Percentiles rank a stretch among this genome's conserved stretches.
phyloP scores from a whole-genome alignment of 345 rosid genomes.

The Acer yangbiense region DNA sequence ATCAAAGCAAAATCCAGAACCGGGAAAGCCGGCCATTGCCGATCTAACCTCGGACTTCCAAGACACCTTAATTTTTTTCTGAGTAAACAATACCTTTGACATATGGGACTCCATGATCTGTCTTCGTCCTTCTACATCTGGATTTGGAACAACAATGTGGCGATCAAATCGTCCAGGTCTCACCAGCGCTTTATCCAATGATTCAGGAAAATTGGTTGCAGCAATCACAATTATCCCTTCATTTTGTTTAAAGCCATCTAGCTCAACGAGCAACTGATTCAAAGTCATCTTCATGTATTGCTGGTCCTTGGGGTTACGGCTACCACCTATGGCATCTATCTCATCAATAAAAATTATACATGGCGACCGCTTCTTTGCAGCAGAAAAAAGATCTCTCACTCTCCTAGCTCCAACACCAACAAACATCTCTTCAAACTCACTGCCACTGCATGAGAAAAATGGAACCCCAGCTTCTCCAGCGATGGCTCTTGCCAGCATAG shows the following conservation, averaged over 20 bases:
- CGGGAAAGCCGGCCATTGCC: background rate
- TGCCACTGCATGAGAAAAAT: constrained; percentile 98
- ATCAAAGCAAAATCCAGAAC: background rate
- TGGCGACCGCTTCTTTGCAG: constrained; percentile 97
- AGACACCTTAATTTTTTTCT: background rate
- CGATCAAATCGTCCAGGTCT: constrained; percentile 98
- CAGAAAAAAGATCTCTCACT: constrained; percentile 97
- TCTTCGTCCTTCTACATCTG: constrained; percentile 95
- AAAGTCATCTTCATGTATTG: constrained; percentile 98
- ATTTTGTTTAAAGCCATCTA: constrained; percentile 98
- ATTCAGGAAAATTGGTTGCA: constrained; percentile 93
- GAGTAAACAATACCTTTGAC: constrained; percentile 73
- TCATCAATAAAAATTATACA: constrained; percentile 98
- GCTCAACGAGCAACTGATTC: constrained; percentile 91
- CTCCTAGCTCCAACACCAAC: constrained; percentile 99
- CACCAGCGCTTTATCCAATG: constrained; percentile 91
- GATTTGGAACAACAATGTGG: constrained; percentile 89
- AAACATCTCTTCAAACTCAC: constrained; percentile 99
- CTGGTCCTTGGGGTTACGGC: constrained; percentile 90
- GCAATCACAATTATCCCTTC: constrained; percentile 97
- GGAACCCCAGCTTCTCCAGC: constrained; percentile 99
- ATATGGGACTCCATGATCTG: constrained; percentile 95
- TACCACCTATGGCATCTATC: constrained; percentile 97
- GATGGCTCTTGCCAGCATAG: constrained; percentile 97
- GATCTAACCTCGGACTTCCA: constrained; percentile 10